Evolutionary conservation across 2,329 filamentous ascomycete genomes (phyloP), one percentile per base, ranked within the genome.

Genomic region (Chaetomiaceae sp.): DNA sequence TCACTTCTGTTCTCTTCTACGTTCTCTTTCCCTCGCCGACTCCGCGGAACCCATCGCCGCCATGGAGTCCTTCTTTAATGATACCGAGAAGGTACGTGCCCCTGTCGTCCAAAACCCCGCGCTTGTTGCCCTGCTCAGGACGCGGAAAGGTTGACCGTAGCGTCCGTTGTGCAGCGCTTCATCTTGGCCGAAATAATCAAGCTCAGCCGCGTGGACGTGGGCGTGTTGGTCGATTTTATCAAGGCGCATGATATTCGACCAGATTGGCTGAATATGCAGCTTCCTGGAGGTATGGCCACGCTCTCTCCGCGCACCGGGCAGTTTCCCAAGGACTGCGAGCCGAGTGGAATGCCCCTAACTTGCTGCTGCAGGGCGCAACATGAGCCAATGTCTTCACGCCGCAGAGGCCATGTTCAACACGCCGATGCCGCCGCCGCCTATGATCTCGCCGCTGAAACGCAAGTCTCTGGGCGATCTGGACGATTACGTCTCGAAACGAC

Each of bases 121-220:
- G 39, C 42, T 30, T 36, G 24, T 40, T 30, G 34, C 37, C 37
- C 34, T 40, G 36, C 45, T 24, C 44, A 39, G 41, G 20, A 30
- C 49, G 45, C n/a, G 15, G 15, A 14, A 3, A 32, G 14, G 22
- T 24, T 47, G 43, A 42, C 34, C 15, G 22, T 45, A 39, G 18
- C 42, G 34, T 22, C 30, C 48, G 35, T n/a, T 14, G 14, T 38
- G n/a, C 56, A 80, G 76, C 74, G 75, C 52, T 78, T 78, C 58
- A 65, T 79, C 50, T 68, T 80, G 46, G 73, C 69, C 47, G 76
- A 80, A 61, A 74, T 79, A 56, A 73, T 80, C 62, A 80, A 79
- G 56, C 68, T 68, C 49, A 79, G 75, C 63, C 61, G 67, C 24
- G 62, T 79, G 48, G 70, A 76, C 46, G 58, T 76, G 19, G 59